These are phyloP conservation scores for Naganishia antarctica DNA, from an alignment of 768 basidiomycete genomes.

Conservation along the genomic window DNA sequence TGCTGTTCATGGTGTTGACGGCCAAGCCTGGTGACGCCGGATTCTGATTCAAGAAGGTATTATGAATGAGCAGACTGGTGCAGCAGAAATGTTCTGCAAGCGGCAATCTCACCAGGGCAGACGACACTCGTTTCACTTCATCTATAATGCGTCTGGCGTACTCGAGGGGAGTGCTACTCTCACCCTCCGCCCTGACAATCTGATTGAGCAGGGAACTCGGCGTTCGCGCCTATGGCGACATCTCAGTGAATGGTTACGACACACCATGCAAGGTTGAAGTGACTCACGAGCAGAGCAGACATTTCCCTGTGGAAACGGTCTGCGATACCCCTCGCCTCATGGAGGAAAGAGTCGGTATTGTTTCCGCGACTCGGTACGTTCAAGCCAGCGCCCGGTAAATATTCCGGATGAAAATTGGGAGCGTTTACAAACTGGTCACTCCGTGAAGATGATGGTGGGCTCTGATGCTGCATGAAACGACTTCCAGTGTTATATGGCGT, in stretches of 20 bases:
- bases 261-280: no score
- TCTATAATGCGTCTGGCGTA: constrained; percentile 2
- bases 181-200: constrained; percentile 2
- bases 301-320: constrained; percentile 12
- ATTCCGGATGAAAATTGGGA: constrained; percentile 6
- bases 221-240: not conserved
- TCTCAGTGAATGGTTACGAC: no score
- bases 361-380: not conserved
- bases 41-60: not conserved
- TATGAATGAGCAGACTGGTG: not conserved
- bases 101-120: not conserved
- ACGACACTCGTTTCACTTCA: constrained; percentile 17
- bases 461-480: constrained; percentile 6
- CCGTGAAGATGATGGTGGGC: constrained; percentile 13
- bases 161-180: not conserved
- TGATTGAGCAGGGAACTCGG: constrained; percentile 5
- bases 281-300: constrained; percentile 12
- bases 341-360: not conserved
- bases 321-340: constrained; percentile 11
- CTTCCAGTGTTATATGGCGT: constrained; percentile 6
- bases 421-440: constrained; percentile 9
- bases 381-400: not conserved
- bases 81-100: not conserved
- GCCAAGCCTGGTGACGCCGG: constrained; percentile 4
- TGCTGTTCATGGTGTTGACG: not conserved